Conservation (phyloP, 805 yeast species). For the Lachancea fermentati region DNA sequence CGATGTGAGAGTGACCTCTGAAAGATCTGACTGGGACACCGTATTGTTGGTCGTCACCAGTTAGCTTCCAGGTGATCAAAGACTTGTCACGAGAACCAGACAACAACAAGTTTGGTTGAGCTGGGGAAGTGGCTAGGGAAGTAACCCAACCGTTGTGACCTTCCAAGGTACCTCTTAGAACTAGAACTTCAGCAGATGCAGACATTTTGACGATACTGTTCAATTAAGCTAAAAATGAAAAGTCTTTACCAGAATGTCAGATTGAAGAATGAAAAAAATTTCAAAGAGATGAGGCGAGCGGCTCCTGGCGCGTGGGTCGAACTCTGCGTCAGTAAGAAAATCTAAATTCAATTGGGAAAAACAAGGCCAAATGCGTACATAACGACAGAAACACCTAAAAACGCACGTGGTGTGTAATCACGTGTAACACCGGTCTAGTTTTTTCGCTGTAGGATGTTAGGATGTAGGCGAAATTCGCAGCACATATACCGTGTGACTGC, state of each 20-base stretch:
- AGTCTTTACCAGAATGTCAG: not conserved
- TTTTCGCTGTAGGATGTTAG: constrained; percentile 21
- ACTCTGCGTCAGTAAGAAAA: not conserved
- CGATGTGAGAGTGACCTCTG: constrained; percentile 98
- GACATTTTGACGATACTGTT: constrained; percentile 42
- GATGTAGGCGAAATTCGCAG: constrained; percentile 19
- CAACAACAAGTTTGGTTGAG: constrained; percentile 95
- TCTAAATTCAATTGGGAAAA: too few species aligned
- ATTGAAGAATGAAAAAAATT: not conserved
- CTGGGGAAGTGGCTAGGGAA: constrained; percentile 94
- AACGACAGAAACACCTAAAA: too few species aligned
- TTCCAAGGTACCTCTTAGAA: constrained; percentile 99
- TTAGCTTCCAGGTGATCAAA: constrained; percentile 95
- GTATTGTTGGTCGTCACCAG: constrained; percentile 92
- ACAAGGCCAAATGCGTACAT: too few species aligned
- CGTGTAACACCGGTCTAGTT: constrained; percentile 17
- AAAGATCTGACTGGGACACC: constrained; percentile 98
- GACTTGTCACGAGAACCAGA: constrained; percentile 99
- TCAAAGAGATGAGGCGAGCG: not conserved
- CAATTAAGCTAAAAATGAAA: not conserved
- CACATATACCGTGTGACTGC: constrained; percentile 13
- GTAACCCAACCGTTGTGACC: constrained; percentile 98
- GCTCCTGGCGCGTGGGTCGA: not conserved
- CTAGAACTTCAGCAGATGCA: constrained; percentile 86
- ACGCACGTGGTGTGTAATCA: not conserved